Conservation (phyloP, 352 stramenopile genomes). For the Pythium vanterpoolii region DNA sequence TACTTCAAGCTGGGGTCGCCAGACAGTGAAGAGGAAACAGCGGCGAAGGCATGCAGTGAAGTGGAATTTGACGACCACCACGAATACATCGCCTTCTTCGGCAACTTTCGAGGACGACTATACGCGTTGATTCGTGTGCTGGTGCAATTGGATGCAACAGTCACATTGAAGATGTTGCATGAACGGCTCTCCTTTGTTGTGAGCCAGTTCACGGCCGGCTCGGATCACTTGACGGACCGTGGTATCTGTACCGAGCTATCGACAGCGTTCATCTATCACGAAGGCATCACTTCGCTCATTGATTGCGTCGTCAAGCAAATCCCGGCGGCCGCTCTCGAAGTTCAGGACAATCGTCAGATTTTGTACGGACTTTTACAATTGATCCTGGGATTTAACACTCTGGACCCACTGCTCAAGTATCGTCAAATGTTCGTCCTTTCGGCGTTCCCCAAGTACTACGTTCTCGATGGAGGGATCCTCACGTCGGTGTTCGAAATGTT, state of each 20-base stretch:
- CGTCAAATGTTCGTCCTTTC: constrained; percentile 65
- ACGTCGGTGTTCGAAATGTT: constrained; percentile 75
- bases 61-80: constrained; percentile 75
- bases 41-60: constrained; percentile 37
- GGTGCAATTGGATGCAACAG: constrained; percentile 48
- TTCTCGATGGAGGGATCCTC: constrained; percentile 47
- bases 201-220: constrained; percentile 37
- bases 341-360: constrained; percentile 35
- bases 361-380: constrained; percentile 48
- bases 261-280: constrained; percentile 71
- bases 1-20: constrained; percentile 78
- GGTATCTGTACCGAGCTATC: constrained; percentile 58
- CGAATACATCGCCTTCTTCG: constrained; percentile 70
- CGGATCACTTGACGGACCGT: constrained; percentile 45
- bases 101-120: constrained; percentile 75
- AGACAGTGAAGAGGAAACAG: constrained; percentile 46
- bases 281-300: constrained; percentile 64
- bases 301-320: constrained; percentile 81
- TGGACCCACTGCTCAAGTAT: constrained; percentile 70
- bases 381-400: constrained; percentile 49
- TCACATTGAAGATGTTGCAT: constrained; percentile 49
- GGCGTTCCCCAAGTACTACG: constrained; percentile 78
- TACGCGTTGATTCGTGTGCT: constrained; percentile 72
- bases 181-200: constrained; percentile 60
- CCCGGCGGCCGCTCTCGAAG: constrained; percentile 36